phyloP scores from a whole-genome alignment of 75 land plant species.

The Pseudotsuga menziesii region DNA sequence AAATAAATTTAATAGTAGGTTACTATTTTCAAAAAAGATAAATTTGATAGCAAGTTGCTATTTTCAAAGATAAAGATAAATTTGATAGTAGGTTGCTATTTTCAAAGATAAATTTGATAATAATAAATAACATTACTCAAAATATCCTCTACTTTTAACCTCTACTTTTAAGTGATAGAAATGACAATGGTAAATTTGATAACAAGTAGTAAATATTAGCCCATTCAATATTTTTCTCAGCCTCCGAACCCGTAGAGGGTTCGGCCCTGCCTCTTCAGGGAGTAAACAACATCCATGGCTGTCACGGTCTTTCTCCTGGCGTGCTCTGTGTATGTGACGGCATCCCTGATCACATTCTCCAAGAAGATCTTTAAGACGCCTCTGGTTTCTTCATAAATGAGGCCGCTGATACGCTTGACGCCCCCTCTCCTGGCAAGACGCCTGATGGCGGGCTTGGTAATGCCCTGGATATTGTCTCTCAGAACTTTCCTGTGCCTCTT shows the following conservation, averaged over 20 bases:
- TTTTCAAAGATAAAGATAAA: too few relatives aligned
- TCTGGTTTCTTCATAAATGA: conserved; percentile 13
- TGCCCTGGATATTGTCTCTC: neutral
- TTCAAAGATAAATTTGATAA: too few relatives aligned
- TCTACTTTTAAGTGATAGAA: too few relatives aligned
- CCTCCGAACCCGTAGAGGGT: conserved; percentile 14
- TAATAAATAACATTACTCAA: too few relatives aligned
- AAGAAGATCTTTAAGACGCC: conserved; percentile 14
- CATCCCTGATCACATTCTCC: conserved; percentile 17
- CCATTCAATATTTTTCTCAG: too few relatives aligned
- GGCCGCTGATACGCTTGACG: neutral
- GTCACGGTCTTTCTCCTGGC: conserved; percentile 12
- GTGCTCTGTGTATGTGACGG: conserved; percentile 29
- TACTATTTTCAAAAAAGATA: too few relatives aligned
- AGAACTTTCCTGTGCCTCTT: conserved; percentile 15
- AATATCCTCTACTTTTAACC: too few relatives aligned
- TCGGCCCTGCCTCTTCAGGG: conserved; percentile 25
- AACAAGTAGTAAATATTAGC: too few relatives aligned
- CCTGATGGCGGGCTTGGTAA: conserved; percentile 7
- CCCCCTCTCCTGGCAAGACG: conserved; percentile 12
- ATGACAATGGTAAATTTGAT: too few relatives aligned
- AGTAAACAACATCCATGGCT: conserved; percentile 38
- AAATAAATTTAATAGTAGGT: too few relatives aligned
- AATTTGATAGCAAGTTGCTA: too few relatives aligned
- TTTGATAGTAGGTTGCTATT: too few relatives aligned